Base-by-base conservation (phyloP, 768 basidiomycete genomes). In the Boletus patriciae region DNA sequence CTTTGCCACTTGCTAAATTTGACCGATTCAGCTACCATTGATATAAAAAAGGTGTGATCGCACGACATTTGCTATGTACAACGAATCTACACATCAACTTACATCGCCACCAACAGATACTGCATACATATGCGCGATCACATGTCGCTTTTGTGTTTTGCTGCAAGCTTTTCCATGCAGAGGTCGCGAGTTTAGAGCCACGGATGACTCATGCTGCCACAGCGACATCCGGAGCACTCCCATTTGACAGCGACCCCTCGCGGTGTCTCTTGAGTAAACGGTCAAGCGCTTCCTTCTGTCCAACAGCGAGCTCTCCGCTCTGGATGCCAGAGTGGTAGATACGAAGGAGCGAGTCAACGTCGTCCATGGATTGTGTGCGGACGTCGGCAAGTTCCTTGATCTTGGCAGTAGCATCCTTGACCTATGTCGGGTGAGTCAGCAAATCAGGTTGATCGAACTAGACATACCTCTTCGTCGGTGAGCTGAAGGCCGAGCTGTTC, bases 351-450 rank as follows among this genome's bases (percentile, higher is more conserved):
- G 93, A 91, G 75, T 99, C 97, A 58, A 99, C 97, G 69, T 98
- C 96, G 68, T 98, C 95, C 94, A 99, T 98, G 13, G 91, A 93
- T 73, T 99, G 97, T 11, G 96, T 98, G 60, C 93, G 88, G 52
- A 98, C 92, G 67, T 99, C 97, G 11, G 97, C 97, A 52, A 99
- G 87, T 74, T 97, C 94, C 85, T 99, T 99, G 82, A 98, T 98
- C 84, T 97, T 98, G 75, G 89, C 87, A 4, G 97, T 98, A 29
- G 93, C 96, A 62, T 98, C 97, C 86, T 98, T 98, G 82, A 98
- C 81, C 86, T 92, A 58, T 43, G 25, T 25, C 4, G 21, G 46
- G 23, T 2, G 27, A 10, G 38, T 64, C 41, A 61, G 55, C 19
- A 50, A 59, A 50, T 50, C 37, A 25, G 34, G 48, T 42, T 27